Percentiles rank a stretch among this genome's conserved stretches.
These are phyloP conservation scores for Niveomyces coronatus DNA, from an alignment of 2,329 filamentous ascomycete species.

Conservation along the genomic window DNA sequence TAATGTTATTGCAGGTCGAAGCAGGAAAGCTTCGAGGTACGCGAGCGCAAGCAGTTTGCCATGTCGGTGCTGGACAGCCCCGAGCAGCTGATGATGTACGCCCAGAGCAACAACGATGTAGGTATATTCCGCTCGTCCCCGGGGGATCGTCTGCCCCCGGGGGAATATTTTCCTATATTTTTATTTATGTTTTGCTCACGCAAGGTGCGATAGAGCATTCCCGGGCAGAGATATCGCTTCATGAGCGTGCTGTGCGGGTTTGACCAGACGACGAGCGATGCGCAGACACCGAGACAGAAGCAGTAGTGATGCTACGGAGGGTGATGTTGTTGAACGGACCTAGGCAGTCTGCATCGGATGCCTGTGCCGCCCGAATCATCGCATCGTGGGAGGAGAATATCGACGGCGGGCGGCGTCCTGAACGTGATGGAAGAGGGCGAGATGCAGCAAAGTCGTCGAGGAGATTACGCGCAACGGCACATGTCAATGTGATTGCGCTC, in stretches of 20 bases:
- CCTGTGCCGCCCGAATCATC: too few species aligned
- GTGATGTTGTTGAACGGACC: too few species aligned
- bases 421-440: too few species aligned
- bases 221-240: constrained; percentile 45
- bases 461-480: too few species aligned
- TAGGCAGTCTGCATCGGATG: too few species aligned
- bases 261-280: constrained; percentile 13
- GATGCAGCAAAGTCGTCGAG: too few species aligned
- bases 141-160: too few species aligned
- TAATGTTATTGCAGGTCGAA: constrained; percentile 9
- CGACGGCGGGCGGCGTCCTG: background rate
- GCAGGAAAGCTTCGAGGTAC: constrained; percentile 30
- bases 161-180: background rate
- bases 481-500: too few species aligned
- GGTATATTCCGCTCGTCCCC: too few species aligned
- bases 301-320: too few species aligned
- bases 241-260: constrained; percentile 46
- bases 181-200: background rate
- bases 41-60: constrained; percentile 38
- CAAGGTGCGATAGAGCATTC: constrained; percentile 35
- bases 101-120: constrained; percentile 44
- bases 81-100: constrained; percentile 49
- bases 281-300: background rate
- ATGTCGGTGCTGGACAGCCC: constrained; percentile 44
- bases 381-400: background rate